Conservation (phyloP, 83 land plant species). For the Picea abies region DNA sequence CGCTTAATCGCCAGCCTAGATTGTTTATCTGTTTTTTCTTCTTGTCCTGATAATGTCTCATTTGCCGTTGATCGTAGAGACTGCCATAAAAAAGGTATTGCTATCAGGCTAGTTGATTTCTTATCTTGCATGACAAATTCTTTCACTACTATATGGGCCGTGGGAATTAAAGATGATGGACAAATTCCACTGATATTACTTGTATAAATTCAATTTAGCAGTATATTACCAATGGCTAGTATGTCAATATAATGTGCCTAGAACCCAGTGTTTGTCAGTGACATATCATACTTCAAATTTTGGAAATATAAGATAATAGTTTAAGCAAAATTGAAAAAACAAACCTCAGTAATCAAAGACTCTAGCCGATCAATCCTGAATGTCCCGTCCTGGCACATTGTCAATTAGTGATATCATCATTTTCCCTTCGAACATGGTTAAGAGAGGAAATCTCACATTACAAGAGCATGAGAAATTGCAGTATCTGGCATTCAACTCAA, state of each 20-base stretch:
- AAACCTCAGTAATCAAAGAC: slow-evolving; percentile 84
- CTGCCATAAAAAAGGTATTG: slow-evolving; percentile 24
- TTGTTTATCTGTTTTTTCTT: slow-evolving; percentile 15
- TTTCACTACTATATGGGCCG: background rate
- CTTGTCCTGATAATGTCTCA: slow-evolving; percentile 20
- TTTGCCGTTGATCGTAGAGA: slow-evolving; percentile 63
- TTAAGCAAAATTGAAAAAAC: background rate
- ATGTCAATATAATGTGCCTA: too few species aligned
- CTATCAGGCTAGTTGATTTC: background rate
- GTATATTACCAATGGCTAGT: too few species aligned
- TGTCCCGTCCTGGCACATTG: slow-evolving; percentile 73
- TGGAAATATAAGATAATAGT: background rate
- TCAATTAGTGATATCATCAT: background rate
- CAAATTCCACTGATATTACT: background rate
- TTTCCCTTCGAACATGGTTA: too few species aligned
- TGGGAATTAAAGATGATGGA: background rate
- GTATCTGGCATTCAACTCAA: background rate
- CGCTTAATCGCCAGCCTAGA: slow-evolving; percentile 34
- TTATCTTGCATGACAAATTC: background rate
- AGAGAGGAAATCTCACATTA: too few species aligned
- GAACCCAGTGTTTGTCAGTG: too few species aligned
- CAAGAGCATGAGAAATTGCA: too few species aligned
- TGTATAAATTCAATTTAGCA: background rate
- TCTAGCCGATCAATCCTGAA: slow-evolving; percentile 93
- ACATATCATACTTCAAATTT: background rate